These are phyloP conservation scores for Pisolithus thermaeus DNA, from an alignment of 1,284 basidiomycete species.

Conservation along the genomic window DNA sequence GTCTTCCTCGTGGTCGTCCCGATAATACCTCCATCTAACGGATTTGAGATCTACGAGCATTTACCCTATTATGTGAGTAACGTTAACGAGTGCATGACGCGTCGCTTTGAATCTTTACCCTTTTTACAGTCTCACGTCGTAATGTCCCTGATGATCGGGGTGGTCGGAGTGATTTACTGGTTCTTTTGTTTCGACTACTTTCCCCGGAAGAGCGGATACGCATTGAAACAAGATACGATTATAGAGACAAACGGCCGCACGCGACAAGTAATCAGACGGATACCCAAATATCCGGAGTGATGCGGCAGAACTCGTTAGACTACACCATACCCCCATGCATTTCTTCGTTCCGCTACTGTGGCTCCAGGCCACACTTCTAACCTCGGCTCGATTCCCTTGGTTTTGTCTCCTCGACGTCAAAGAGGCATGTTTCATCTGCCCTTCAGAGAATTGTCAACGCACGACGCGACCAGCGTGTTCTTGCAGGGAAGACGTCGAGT, in stretches of 20 bases:
- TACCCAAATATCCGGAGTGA: slow-evolving; percentile 11
- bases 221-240: slow-evolving; percentile 42
- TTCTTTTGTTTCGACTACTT: slow-evolving; percentile 49
- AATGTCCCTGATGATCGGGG: slow-evolving; percentile 44
- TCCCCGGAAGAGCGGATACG: slow-evolving; percentile 47
- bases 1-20: slow-evolving; percentile 55
- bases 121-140: slow-evolving; percentile 47
- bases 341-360: no score
- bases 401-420: no score
- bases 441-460: no score
- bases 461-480: no score
- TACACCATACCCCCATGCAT: no score
- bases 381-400: no score
- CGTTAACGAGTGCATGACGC: not conserved
- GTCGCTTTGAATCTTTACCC: not conserved
- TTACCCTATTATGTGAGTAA: slow-evolving; percentile 61
- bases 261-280: slow-evolving; percentile 33
- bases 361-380: no score
- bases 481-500: no score
- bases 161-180: slow-evolving; percentile 56
- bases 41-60: slow-evolving; percentile 44
- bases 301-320: no score
- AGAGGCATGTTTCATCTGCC: no score
- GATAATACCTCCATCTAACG: slow-evolving; percentile 50
- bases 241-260: slow-evolving; percentile 49